Evolutionary conservation across 345 rosid genomes (phyloP).

Genomic region (Nasturtium officinale): DNA sequence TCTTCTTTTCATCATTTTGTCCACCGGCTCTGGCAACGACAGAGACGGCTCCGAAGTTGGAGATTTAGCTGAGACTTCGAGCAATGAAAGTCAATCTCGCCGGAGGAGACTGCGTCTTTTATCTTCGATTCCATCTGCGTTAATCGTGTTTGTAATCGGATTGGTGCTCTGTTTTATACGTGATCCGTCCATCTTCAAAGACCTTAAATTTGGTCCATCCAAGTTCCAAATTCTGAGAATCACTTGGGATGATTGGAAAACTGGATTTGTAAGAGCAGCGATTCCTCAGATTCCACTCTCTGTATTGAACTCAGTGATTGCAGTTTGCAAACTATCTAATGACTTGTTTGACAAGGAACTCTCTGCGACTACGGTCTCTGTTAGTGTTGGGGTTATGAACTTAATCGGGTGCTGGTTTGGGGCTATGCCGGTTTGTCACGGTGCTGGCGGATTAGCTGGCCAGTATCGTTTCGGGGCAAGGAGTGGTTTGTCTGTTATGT

Average conservation of each 20-base stretch:
- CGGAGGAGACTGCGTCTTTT: constrained; percentile 54
- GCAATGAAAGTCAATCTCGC: constrained; percentile 8
- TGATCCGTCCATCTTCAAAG: constrained; percentile 56
- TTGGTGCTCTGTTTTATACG: constrained; percentile 63
- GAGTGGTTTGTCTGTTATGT: constrained; percentile 69
- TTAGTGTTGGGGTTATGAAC: constrained; percentile 82
- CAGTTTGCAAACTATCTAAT: constrained; percentile 73
- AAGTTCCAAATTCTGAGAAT: constrained; percentile 54
- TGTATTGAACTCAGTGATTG: constrained; percentile 76
- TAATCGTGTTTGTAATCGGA: constrained; percentile 67
- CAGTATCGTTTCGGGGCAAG: constrained; percentile 87
- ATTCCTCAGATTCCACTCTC: constrained; percentile 90
- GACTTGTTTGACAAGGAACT: constrained; percentile 73
- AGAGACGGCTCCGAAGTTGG: background rate
- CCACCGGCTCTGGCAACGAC: constrained; percentile 66
- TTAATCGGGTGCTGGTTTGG: constrained; percentile 90
- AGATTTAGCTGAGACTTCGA: background rate
- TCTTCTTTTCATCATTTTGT: constrained; percentile 57
- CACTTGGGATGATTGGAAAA: constrained; percentile 88
- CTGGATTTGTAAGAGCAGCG: constrained; percentile 77
- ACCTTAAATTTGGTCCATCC: constrained; percentile 72
- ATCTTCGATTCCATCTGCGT: constrained; percentile 70
- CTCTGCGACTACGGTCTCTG: constrained; percentile 68
- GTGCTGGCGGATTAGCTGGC: constrained; percentile 90
- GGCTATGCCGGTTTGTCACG: constrained; percentile 94